Evolutionary conservation across 257 asterid genomes (phyloP), one percentile per base, ranked within the genome.

Genomic region (Thymus quinquecostatus): DNA sequence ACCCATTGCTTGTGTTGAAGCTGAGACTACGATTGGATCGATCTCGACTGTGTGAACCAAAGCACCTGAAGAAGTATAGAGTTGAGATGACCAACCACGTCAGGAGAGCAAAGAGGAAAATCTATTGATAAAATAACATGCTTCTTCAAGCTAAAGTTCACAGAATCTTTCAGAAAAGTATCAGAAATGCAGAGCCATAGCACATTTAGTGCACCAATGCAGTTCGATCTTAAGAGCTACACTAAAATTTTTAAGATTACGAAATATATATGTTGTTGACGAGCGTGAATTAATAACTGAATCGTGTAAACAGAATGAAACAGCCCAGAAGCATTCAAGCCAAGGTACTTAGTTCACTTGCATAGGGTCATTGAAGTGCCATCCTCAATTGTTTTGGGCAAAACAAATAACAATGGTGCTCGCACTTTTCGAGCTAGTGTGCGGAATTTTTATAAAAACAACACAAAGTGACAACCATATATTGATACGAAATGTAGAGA

Each of bases 1-100:
- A 11, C 98, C 98, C 98, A 92, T 90, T 58, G 96, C 96, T 82
- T 78, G 78, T 4, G 75, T 75, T 36, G 98, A 92, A 55, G 98
- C 97, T 55, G 97, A 85, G 79, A 90, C 82, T 44, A 92, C 98
- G 41, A 79, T 13, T n/a, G 96, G 95, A 73, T 92, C 98, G 9
- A 92, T 86, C 80, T 92, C 98, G 66, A 87, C 97, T 29, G 80
- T 54, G 79, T 90, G 86, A 40, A 92, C 89, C 29, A 80, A 44
- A 63, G 98, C 90, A 75, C 97, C 97, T 92, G 91, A 65, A 81
- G 38, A 56, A 13, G 63, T 40, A 47, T 38, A 67, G 32, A 59
- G 59, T 38, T 5, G 50, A 66, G 40, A 27, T n/a, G 38, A 49
- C 50, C 56, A 60, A 63, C 30, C 10, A 67, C 2, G n/a, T 48